Percentiles rank a stretch among this genome's conserved stretches.
phyloP scores from a whole-genome alignment of 2,329 filamentous ascomycete species.

The Alternaria postmessia region DNA sequence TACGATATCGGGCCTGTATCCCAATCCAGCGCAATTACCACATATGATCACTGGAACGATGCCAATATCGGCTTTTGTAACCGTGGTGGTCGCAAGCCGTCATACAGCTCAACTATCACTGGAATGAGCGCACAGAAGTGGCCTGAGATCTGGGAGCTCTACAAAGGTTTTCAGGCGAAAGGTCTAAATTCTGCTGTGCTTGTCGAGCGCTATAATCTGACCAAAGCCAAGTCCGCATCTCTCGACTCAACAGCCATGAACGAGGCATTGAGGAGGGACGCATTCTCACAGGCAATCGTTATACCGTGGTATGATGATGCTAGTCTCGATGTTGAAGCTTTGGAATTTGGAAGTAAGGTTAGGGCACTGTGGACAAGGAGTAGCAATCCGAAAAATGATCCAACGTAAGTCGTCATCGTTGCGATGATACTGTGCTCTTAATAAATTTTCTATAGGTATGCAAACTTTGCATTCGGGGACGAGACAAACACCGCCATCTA shows the following conservation, averaged over 20 bases:
- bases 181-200: conserved; percentile 47
- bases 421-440: background rate
- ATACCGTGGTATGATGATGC: conserved; percentile 53
- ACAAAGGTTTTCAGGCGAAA: conserved; percentile 48
- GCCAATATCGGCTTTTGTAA: conserved; percentile 50
- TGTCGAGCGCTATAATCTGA: conserved; percentile 50
- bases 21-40: conserved; percentile 34
- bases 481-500: conserved; percentile 35
- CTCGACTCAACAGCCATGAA: conserved; percentile 38
- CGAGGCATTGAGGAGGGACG: conserved; percentile 35
- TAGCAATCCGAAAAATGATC: conserved; percentile 18
- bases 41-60: conserved; percentile 53
- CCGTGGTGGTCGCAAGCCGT: conserved; percentile 52
- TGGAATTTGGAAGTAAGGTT: conserved; percentile 44
- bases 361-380: conserved; percentile 39
- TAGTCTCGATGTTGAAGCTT: conserved; percentile 46
- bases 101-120: conserved; percentile 47
- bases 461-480: conserved; percentile 41
- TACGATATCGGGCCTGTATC: conserved; percentile 42
- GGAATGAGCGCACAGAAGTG: conserved; percentile 50
- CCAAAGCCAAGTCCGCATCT: conserved; percentile 34
- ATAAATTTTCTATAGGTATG: conserved; percentile 28
- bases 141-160: conserved; percentile 52
- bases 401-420: conserved; percentile 25
- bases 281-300: conserved; percentile 50